Conservation (phyloP, 73 alveolate genomes). For the Paraurostyla sp. region DNA sequence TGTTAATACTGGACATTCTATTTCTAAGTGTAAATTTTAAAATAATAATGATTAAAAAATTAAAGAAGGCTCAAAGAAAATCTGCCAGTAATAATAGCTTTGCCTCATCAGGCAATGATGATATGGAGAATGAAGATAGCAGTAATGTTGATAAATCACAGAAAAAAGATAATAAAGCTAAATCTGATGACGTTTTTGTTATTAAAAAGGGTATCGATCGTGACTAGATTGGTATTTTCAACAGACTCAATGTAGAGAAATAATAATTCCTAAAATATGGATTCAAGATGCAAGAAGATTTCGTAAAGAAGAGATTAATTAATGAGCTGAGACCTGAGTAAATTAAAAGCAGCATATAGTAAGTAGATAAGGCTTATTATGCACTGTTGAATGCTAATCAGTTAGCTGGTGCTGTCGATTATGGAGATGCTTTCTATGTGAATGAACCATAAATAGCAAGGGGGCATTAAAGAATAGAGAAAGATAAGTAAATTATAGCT, state of each 20-base stretch:
- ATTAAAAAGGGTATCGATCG: constrained; percentile 28
- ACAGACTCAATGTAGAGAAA: constrained; percentile 43
- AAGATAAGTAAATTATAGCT: too few species aligned
- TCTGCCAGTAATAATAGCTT: not conserved
- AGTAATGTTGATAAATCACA: not conserved
- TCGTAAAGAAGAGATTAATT: constrained; percentile 20
- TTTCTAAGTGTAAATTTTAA: not conserved
- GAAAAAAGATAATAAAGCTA: not conserved
- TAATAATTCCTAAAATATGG: constrained; percentile 24
- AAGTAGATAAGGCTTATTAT: constrained; percentile 36
- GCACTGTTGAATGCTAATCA: constrained; percentile 31
- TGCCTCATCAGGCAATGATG: too few species aligned
- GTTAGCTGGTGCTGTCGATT: constrained; percentile 13
- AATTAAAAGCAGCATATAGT: constrained; percentile 6
- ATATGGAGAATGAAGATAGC: not conserved
- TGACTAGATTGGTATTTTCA: constrained; percentile 37
- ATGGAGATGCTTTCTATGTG: constrained; percentile 50
- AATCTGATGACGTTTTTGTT: not conserved
- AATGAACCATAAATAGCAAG: constrained; percentile 33
- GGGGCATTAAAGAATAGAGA: not conserved
- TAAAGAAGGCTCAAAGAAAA: not conserved
- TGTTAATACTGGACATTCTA: constrained; percentile 19
- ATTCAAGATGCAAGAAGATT: not conserved
- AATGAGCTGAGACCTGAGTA: constrained; percentile 49
- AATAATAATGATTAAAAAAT: not conserved